A percentile compares a stretch with the other conserved stretches of the same genome.
phyloP scores from a whole-genome alignment of 768 basidiomycete genomes.

The Auricularia sp. region DNA sequence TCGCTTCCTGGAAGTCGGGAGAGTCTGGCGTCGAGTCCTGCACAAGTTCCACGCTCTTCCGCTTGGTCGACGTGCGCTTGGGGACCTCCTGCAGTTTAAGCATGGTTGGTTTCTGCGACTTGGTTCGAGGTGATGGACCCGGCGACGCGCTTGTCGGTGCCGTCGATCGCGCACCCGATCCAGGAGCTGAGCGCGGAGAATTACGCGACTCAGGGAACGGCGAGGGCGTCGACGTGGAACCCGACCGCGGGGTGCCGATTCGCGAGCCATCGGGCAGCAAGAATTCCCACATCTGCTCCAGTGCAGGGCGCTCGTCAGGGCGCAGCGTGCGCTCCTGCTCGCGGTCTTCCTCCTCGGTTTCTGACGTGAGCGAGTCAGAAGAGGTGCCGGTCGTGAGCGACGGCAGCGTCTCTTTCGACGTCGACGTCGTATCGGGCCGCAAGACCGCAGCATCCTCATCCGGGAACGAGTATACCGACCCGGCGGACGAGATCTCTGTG shows the following conservation, averaged over 20 bases:
- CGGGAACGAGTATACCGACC: neutral
- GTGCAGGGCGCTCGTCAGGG: neutral
- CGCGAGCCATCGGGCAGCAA: neutral
- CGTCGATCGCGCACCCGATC: neutral
- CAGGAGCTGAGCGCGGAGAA: neutral
- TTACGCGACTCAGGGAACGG: neutral
- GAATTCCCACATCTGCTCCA: neutral
- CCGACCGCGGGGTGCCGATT: neutral
- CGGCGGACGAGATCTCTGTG: neutral
- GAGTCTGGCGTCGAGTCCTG: slow-evolving; percentile 1
- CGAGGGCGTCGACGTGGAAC: neutral
- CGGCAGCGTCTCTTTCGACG: neutral
- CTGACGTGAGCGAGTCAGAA: neutral
- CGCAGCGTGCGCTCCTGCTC: neutral
- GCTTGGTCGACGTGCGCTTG: neutral
- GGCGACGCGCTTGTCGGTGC: neutral
- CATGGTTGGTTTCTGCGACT: neutral
- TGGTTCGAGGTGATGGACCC: neutral
- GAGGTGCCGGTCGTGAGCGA: neutral
- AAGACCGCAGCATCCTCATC: neutral
- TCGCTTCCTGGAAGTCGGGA: neutral
- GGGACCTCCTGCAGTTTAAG: neutral
- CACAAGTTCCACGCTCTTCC: neutral
- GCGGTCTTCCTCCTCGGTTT: neutral
- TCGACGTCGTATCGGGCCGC: neutral